phyloP scores from a whole-genome alignment of 202 grass and related monocot species.

The Brachypodium distachyon region DNA sequence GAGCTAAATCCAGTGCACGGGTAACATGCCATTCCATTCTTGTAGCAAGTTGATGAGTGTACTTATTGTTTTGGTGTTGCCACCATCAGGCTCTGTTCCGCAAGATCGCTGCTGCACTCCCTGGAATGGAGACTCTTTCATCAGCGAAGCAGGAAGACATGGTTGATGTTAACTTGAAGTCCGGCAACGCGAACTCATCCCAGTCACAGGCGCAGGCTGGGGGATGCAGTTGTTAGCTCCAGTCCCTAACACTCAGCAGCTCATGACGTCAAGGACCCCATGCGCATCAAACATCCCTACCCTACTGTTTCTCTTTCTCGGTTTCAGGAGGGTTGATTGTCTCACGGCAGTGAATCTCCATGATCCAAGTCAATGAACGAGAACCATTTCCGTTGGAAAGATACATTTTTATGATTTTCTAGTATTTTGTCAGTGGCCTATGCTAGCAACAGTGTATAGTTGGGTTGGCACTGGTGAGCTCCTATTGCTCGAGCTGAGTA shows the following conservation, averaged over 20 bases:
- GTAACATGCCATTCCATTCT: background rate
- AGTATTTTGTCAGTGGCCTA: conserved; percentile 43
- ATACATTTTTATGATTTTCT: conserved; percentile 46
- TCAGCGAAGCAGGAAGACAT: conserved; percentile 97
- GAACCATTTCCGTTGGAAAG: conserved; percentile 44
- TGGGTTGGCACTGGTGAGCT: conserved; percentile 45
- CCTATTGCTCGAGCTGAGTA: conserved; percentile 24
- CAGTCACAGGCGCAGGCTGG: conserved; percentile 73
- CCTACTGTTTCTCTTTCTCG: conserved; percentile 8
- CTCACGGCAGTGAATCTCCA: conserved; percentile 26
- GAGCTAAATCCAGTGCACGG: background rate
- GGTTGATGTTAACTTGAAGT: conserved; percentile 97
- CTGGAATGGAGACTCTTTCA: conserved; percentile 93
- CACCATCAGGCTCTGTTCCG: conserved; percentile 73
- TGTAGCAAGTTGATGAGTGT: background rate
- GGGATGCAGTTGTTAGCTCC: conserved; percentile 87
- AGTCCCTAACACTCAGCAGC: conserved; percentile 13
- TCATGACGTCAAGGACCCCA: conserved; percentile 19
- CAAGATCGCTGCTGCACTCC: conserved; percentile 95
- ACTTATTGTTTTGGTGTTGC: background rate
- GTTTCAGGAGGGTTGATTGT: conserved; percentile 22
- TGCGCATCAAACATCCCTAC: conserved; percentile 2
- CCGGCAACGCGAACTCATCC: conserved; percentile 56
- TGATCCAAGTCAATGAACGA: conserved; percentile 12
- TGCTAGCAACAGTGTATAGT: conserved; percentile 64